Evolutionary conservation across 495 filamentous ascomycete genomes (phyloP), one percentile per base, ranked within the genome.

Genomic region (Penicillium longicatenatum): DNA sequence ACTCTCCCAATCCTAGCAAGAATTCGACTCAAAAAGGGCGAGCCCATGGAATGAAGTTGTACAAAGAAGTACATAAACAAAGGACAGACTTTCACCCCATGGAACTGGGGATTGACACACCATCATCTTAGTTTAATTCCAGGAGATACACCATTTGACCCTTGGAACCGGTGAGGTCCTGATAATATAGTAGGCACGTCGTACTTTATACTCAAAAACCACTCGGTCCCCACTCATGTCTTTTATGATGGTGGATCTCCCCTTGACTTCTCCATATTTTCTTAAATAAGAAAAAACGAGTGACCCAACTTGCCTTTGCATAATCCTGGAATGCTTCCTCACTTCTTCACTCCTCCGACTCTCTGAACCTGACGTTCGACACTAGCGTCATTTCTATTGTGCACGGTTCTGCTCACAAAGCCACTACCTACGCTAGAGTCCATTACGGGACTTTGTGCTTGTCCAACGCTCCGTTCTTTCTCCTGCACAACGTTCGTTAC

Each of bases 391-490:
- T 12, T 47, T 47, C 3, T 6, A 47, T 14, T 26, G 12, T 30
- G 45, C 45, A 48, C 45, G 45, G 53, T 44, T 42, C 54, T 41
- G 43, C 54, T 51, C 57, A 62, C 59, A 54, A 44, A 62, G 48
- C 59, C 59, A 50, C 59, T 52, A 49, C 46, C 26, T 31, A 49
- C 59, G 54, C 59, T 57, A 53, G 52, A 50, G 19, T 51, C 50
- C 53, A 22, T 44, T 46, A 54, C 50, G 59, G 54, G 59, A 57
- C 49, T 45, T 52, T 50, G 48, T 50, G 43, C 49, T 35, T 30
- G 17, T 52, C 20, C 50, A 52, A 52, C 37, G 37, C 24, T 50
- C 19, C 54, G 33, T 16, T 48, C 39, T 52, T 43, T 21, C 51
- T 46, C 48, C 35, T 55, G 43, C 47, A 51, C 21, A 48, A 48